A percentile compares a stretch with the other conserved stretches of the same genome.
These are phyloP conservation scores for Solanum pennellii DNA, from an alignment of 257 asterid genomes.

Conservation along the genomic window DNA sequence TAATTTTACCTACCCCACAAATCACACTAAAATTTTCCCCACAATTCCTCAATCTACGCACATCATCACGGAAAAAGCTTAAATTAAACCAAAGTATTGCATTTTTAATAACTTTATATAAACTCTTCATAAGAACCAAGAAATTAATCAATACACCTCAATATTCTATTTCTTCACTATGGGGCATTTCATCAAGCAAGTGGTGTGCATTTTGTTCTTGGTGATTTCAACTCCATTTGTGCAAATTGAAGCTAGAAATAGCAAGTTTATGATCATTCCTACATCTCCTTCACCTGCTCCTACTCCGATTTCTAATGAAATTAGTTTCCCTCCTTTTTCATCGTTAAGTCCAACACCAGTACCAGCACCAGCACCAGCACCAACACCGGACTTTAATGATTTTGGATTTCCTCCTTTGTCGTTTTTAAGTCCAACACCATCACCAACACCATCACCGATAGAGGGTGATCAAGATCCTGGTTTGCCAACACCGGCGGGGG, in stretches of 20 bases:
- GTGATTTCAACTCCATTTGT: slow-evolving; percentile 2
- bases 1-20: slow-evolving; percentile 31
- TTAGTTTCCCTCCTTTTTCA: neutral
- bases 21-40: neutral
- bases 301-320: slow-evolving; percentile 17
- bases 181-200: slow-evolving; percentile 22
- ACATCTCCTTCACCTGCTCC: slow-evolving; percentile 20
- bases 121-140: neutral
- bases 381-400: neutral
- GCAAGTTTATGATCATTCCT: slow-evolving; percentile 31
- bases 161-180: neutral
- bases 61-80: slow-evolving; percentile 13
- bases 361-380: neutral
- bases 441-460: neutral
- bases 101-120: neutral
- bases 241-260: slow-evolving; percentile 34
- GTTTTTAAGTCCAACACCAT: slow-evolving; percentile 1
- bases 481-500: neutral
- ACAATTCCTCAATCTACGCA: slow-evolving; percentile 52
- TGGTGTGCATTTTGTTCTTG: slow-evolving; percentile 13
- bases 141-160: neutral
- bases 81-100: neutral
- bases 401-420: slow-evolving; percentile 5
- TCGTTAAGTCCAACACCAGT: neutral
- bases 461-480: neutral